These are phyloP conservation scores for Sicyos baderoa DNA, from an alignment of 306 rosid species.

Conservation along the genomic window DNA sequence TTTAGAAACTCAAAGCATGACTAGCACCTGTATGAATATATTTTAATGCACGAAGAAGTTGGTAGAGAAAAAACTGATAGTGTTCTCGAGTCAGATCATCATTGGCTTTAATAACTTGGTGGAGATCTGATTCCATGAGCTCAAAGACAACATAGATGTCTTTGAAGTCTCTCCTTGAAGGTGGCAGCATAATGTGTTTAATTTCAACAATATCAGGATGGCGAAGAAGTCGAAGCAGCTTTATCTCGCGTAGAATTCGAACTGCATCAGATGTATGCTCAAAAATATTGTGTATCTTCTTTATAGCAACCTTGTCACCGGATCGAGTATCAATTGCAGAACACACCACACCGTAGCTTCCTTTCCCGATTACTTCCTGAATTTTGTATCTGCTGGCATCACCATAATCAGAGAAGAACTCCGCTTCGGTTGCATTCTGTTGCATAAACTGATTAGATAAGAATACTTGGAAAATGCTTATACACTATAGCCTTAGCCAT, in stretches of 20 bases:
- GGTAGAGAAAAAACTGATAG: conserved; percentile 90
- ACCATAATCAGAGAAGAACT: conserved; percentile 85
- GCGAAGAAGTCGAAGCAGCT: conserved; percentile 82
- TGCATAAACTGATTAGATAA: conserved; percentile 26
- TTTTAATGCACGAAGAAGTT: conserved; percentile 91
- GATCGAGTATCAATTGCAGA: conserved; percentile 85
- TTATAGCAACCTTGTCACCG: conserved; percentile 85
- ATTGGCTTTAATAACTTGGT: conserved; percentile 92
- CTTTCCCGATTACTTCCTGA: conserved; percentile 88
- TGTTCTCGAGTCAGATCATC: conserved; percentile 86
- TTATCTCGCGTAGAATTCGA: conserved; percentile 93
- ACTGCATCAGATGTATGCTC: conserved; percentile 97
- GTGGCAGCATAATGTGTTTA: conserved; percentile 86
- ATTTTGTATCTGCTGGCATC: conserved; percentile 82
- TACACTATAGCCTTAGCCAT: background rate
- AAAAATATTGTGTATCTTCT: conserved; percentile 84
- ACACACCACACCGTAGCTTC: conserved; percentile 95
- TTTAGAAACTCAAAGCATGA: background rate
- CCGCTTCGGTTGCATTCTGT: conserved; percentile 69
- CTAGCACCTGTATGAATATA: conserved; percentile 78
- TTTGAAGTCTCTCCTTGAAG: conserved; percentile 74
- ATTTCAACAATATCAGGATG: conserved; percentile 99
- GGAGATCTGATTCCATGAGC: conserved; percentile 97
- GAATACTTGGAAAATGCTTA: background rate
- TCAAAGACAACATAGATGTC: too few relatives aligned